A percentile compares a stretch with the other conserved stretches of the same genome.
phyloP scores from a whole-genome alignment of 805 yeast genomes.

The Myxozyma melibiosi region DNA sequence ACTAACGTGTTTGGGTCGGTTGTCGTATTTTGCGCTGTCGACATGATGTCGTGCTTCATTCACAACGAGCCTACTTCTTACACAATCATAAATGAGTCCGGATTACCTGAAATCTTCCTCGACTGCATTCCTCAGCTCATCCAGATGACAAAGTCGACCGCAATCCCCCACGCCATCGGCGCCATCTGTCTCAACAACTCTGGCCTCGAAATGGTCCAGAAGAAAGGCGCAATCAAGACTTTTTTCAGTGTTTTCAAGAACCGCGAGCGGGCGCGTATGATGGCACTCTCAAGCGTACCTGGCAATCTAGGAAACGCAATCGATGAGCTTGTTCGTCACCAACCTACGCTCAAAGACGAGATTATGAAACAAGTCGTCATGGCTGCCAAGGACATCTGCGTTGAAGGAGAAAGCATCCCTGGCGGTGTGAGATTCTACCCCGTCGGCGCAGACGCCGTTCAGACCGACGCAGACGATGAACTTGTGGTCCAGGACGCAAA shows the following conservation, averaged over 20 bases:
- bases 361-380: slow-evolving; percentile 50
- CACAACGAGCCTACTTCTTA: slow-evolving; percentile 92
- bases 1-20: slow-evolving; percentile 68
- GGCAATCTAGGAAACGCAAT: slow-evolving; percentile 64
- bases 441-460: slow-evolving; percentile 16
- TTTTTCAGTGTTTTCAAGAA: slow-evolving; percentile 57
- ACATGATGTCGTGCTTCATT: slow-evolving; percentile 67
- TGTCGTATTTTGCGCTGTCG: slow-evolving; percentile 61
- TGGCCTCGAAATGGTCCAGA: slow-evolving; percentile 62
- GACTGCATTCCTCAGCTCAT: slow-evolving; percentile 59
- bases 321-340: slow-evolving; percentile 83
- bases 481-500: slow-evolving; percentile 20
- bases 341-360: slow-evolving; percentile 66
- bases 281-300: slow-evolving; percentile 57
- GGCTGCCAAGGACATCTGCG: slow-evolving; percentile 15
- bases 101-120: slow-evolving; percentile 65
- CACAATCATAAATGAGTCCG: slow-evolving; percentile 75
- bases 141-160: slow-evolving; percentile 53
- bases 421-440: slow-evolving; percentile 34
- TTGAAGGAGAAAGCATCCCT: slow-evolving; percentile 6
- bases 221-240: slow-evolving; percentile 43
- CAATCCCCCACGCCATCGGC: slow-evolving; percentile 74
- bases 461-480: slow-evolving; percentile 32
- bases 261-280: slow-evolving; percentile 53
- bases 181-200: slow-evolving; percentile 78